Evolutionary conservation across 2,329 filamentous ascomycete species (phyloP), one percentile per base, ranked within the genome.

Genomic region (Pseudohalonectria lignicola): DNA sequence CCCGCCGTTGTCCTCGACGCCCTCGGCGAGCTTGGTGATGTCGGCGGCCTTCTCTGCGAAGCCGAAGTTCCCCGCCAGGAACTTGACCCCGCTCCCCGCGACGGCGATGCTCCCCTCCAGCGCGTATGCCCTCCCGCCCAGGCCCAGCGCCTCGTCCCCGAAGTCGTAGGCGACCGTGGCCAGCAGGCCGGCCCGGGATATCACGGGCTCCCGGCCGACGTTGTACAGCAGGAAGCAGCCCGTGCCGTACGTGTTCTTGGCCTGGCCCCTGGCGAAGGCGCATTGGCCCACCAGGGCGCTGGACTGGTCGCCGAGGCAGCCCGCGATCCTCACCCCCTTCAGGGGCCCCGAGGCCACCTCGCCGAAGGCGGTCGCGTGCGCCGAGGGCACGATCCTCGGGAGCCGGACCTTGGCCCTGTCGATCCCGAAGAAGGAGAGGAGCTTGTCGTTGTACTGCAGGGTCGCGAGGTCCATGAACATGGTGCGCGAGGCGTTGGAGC

Each of bases 391-490:
- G 47, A 94, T 93, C 52, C 79, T 76, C n/a, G 87, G 87, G 11
- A 94, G 66, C 36, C 73, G 67, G 31, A 93, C 64, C 57, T 88
- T 90, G 39, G 65, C 69, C 35, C 51, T 56, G 51, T 76, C 71
- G 44, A 94, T 72, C 33, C 74, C 75, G 60, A 94, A 94, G 63
- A 93, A 94, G 18, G 76, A 63, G 19, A 94, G 64, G 19, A 94
- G 70, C 30, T 69, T 69, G 40, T 86, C 76, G 54, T 90, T 85
- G 59, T 94, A 94, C 50, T 87, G 59, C 42, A 86, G 69, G 10
- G 79, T 88, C 49, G 78, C 71, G 39, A 94, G 69, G 61, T 94
- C 86, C 81, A 94, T 88, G 60, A 94, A 92, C 86, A 94, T 93
- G 43, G 87, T 94, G 52, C 87, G 71, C 38, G 83, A 90, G 16